Conservation (phyloP, 306 rosid species). For the Medicago truncatula region MtrunA17r5.0-ANR NC_053049.1:17867501-17868000, state of each 20-base stretch:
- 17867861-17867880: too few relatives aligned
- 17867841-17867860: neutral
- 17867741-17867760: slow-evolving; percentile 49
- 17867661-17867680: slow-evolving; percentile 68
- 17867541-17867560: neutral
- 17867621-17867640: slow-evolving; percentile 96
- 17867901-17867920: neutral
- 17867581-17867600: neutral
- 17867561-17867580: too few relatives aligned
- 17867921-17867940: too few relatives aligned
- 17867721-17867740: slow-evolving; percentile 84
- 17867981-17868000: neutral
- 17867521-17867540: neutral
- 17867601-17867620: slow-evolving; percentile 80
- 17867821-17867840: too few relatives aligned
- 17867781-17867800: neutral
- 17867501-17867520: neutral
- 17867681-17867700: slow-evolving; percentile 85
- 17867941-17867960: neutral
- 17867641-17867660: slow-evolving; percentile 85
- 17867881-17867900: neutral
- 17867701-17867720: slow-evolving; percentile 68
- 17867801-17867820: slow-evolving; percentile 3
- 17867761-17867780: slow-evolving; percentile 29
- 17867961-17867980: neutral